Conservation (phyloP, 257 asterid species). For the Ajuga chamaepitys region DNA sequence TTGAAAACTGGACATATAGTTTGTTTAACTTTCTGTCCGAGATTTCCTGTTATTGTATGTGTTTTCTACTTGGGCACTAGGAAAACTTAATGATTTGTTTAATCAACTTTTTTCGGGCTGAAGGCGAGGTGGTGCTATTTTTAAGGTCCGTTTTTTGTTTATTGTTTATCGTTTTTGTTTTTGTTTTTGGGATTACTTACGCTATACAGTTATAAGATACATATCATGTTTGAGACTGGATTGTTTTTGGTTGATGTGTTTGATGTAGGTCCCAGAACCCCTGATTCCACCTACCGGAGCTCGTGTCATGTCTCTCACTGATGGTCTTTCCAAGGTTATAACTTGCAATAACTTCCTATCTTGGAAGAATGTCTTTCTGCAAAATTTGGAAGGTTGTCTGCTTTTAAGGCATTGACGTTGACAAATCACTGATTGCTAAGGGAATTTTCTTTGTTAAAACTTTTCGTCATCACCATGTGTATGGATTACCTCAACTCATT, state of each 20-base stretch:
- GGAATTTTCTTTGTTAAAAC: neutral
- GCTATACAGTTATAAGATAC: slow-evolving; percentile 5
- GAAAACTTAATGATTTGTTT: slow-evolving; percentile 29
- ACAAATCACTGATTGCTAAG: neutral
- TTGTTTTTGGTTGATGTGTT: slow-evolving; percentile 18
- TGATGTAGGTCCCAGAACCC: slow-evolving; percentile 84
- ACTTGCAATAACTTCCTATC: slow-evolving; percentile 9
- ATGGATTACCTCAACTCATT: no score
- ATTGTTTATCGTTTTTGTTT: no score
- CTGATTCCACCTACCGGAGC: slow-evolving; percentile 97
- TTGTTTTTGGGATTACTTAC: no score
- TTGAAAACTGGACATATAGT: neutral
- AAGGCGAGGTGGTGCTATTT: slow-evolving; percentile 88
- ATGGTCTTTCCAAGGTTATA: slow-evolving; percentile 93
- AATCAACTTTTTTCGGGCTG: slow-evolving; percentile 23
- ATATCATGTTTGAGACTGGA: slow-evolving; percentile 11
- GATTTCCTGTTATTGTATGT: slow-evolving; percentile 16
- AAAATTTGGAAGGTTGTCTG: neutral
- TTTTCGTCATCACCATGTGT: neutral
- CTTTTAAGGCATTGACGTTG: neutral
- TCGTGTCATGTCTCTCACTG: slow-evolving; percentile 98
- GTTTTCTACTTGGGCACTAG: slow-evolving; percentile 16
- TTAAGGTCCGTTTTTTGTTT: slow-evolving; percentile 81
- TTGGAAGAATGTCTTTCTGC: neutral
- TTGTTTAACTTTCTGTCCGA: slow-evolving; percentile 16